phyloP scores from a whole-genome alignment of 768 basidiomycete genomes.

The Filobasidium floriforme region DNA sequence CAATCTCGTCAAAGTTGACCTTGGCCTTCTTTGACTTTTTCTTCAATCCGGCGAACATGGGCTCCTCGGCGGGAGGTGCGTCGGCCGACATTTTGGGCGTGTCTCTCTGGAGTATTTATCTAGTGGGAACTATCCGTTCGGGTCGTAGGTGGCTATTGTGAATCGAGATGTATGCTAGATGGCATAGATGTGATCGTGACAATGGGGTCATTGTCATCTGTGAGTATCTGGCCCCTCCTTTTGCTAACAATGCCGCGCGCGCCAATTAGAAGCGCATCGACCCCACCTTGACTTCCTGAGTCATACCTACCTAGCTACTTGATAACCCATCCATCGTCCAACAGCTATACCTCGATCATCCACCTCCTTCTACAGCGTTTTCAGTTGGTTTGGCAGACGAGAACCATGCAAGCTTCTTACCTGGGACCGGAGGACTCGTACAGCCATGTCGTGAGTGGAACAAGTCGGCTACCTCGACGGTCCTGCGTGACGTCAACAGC shows the following conservation, averaged over 20 bases:
- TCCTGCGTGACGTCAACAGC: no score
- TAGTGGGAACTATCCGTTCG: not conserved
- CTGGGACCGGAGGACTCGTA: conserved; percentile 38
- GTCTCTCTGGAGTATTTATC: not conserved
- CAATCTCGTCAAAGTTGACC: conserved; percentile 38
- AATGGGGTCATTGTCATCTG: not conserved
- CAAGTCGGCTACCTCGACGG: no score
- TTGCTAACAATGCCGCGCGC: not conserved
- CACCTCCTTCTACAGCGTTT: no score
- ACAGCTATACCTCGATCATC: no score
- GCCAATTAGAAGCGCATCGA: conserved; percentile 1
- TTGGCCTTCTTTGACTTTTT: conserved; percentile 49
- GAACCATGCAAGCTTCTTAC: conserved; percentile 16
- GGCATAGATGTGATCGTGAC: no score
- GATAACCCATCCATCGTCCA: no score
- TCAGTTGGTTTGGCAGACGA: no score
- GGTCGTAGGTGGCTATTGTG: no score
- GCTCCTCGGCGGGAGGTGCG: conserved; percentile 19
- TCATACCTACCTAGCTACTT: no score
- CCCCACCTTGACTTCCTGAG: not conserved
- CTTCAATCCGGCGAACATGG: conserved; percentile 49
- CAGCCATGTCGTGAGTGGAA: conserved; percentile 22
- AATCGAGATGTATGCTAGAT: no score
- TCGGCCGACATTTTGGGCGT: conserved; percentile 18
- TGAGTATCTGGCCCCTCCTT: not conserved